phyloP scores from a whole-genome alignment of 108 stramenopile genomes.

The Stephanodiscus triporus region DNA sequence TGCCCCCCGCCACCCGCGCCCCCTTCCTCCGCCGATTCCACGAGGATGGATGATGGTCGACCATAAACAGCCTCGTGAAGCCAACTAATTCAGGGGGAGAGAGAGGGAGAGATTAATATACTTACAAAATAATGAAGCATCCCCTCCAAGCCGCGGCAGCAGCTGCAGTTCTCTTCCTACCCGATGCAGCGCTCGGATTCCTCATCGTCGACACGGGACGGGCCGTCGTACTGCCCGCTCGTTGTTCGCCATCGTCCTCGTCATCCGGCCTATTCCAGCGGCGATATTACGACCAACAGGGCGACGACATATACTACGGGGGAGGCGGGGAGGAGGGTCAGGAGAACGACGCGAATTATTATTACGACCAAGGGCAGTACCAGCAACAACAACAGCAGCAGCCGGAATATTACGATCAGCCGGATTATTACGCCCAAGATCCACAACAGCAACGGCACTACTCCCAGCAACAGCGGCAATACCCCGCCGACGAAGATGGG shows the following conservation, averaged over 20 bases:
- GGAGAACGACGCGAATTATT: conserved; percentile 34
- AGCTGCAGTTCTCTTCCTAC: not conserved
- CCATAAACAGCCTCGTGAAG: too few species aligned
- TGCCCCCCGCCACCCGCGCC: too few species aligned
- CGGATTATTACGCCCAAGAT: not conserved
- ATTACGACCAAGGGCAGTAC: conserved; percentile 33
- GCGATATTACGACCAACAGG: not conserved
- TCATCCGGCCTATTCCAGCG: not conserved
- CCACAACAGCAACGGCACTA: conserved; percentile 1
- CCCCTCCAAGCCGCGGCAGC: too few species aligned
- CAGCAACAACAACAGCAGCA: conserved; percentile 15
- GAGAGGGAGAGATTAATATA: too few species aligned
- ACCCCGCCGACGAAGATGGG: too few species aligned
- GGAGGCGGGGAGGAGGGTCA: not conserved
- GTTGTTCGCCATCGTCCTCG: not conserved
- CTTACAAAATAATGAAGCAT: too few species aligned
- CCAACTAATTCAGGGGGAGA: too few species aligned
- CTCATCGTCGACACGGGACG: too few species aligned
- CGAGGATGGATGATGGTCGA: too few species aligned
- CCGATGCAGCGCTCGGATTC: not conserved
- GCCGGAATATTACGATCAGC: not conserved
- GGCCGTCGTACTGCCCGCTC: too few species aligned
- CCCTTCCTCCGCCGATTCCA: too few species aligned
- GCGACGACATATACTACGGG: too few species aligned
- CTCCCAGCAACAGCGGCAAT: conserved; percentile 10